phyloP scores from a whole-genome alignment of 2,329 filamentous ascomycete species.

The Calonectria multiphialidica region DNA sequence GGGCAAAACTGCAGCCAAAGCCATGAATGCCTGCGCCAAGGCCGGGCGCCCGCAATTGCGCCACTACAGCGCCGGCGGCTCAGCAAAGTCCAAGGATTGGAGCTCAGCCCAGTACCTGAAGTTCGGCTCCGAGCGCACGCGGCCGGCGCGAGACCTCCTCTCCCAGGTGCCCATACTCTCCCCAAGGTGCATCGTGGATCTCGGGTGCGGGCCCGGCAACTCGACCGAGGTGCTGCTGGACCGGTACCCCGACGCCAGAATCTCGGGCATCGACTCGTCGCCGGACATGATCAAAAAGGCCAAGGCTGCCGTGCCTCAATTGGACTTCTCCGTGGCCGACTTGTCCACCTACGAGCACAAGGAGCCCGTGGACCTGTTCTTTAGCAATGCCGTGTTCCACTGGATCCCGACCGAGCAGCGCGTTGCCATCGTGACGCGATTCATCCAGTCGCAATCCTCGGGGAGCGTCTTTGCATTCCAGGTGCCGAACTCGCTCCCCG shows the following conservation, averaged over 20 bases:
- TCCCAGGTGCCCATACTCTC: conserved; percentile 55
- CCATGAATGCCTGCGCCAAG: background rate
- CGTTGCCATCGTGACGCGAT: conserved; percentile 56
- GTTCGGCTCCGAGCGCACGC: conserved; percentile 65
- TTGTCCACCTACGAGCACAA: conserved; percentile 54
- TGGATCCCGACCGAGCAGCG: conserved; percentile 62
- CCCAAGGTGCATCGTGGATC: conserved; percentile 63
- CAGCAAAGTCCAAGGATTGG: conserved; percentile 53
- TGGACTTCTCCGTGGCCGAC: conserved; percentile 61
- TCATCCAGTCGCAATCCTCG: conserved; percentile 54
- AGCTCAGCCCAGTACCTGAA: conserved; percentile 69
- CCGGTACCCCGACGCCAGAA: conserved; percentile 59
- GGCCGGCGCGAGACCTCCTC: conserved; percentile 65
- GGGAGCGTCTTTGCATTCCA: conserved; percentile 68
- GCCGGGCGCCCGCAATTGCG: background rate
- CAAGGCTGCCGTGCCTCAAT: conserved; percentile 49
- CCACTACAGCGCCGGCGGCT: conserved; percentile 12
- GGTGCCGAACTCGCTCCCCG: conserved; percentile 59
- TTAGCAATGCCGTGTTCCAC: conserved; percentile 70
- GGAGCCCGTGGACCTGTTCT: conserved; percentile 57
- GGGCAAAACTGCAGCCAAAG: background rate
- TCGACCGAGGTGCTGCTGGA: conserved; percentile 62
- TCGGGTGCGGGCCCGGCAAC: conserved; percentile 72
- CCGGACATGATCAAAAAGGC: conserved; percentile 68
- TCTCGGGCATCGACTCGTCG: conserved; percentile 67